A percentile compares a stretch with the other conserved stretches of the same genome.
These are phyloP conservation scores for Clitoria ternatea DNA, from an alignment of 306 rosid genomes.

Conservation along the genomic window DNA sequence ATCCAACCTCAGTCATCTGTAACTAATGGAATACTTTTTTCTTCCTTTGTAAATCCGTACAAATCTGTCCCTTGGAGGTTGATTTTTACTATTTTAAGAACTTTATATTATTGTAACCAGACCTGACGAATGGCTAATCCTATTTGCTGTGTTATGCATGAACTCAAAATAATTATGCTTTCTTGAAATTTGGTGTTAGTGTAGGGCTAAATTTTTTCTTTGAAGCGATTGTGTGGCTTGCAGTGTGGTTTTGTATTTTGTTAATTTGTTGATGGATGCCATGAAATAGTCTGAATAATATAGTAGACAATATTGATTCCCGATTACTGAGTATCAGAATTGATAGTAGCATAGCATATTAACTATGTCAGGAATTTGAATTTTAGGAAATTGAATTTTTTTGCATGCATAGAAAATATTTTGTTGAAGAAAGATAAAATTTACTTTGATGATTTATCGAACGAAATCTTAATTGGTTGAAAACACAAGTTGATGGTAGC, in stretches of 20 bases:
- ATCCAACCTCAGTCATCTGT: neutral
- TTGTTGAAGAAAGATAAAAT: too few relatives aligned
- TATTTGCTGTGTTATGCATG: neutral
- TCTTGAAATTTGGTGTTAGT: neutral
- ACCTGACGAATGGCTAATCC: slow-evolving; percentile 10
- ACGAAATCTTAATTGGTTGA: too few relatives aligned
- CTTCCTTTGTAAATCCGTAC: neutral
- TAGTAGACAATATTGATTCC: neutral
- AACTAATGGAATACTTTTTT: neutral
- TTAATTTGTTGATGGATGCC: neutral
- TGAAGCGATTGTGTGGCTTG: neutral
- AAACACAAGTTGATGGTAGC: too few relatives aligned
- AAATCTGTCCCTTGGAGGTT: slow-evolving; percentile 3
- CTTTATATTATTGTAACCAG: neutral
- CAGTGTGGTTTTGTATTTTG: neutral
- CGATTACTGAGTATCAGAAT: neutral
- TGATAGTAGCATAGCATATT: too few relatives aligned
- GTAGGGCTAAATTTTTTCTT: neutral
- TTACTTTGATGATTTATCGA: too few relatives aligned
- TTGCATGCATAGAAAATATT: too few relatives aligned
- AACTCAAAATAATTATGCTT: neutral
- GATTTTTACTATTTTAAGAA: neutral
- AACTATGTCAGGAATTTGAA: too few relatives aligned
- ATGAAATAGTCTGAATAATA: neutral
- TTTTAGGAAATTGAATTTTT: too few relatives aligned